Evolutionary conservation across 257 asterid species (phyloP).

Genomic region (Galeopsis tetrahit): DNA sequence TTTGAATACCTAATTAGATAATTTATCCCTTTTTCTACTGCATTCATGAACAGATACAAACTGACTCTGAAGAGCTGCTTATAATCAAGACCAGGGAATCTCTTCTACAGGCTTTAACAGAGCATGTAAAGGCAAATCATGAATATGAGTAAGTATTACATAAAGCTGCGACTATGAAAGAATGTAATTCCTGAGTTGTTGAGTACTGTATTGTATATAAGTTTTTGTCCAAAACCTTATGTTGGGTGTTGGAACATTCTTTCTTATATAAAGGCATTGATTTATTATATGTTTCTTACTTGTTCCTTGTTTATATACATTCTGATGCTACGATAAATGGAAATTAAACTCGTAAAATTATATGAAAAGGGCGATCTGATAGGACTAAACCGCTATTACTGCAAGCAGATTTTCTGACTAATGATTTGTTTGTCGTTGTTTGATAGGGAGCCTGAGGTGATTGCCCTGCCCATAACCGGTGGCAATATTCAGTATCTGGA

Average conservation of each 20-base stretch:
- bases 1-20: neutral
- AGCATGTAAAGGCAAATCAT: slow-evolving; percentile 88
- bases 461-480: slow-evolving; percentile 83
- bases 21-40: slow-evolving; percentile 17
- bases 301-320: slow-evolving; percentile 13
- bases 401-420: no score
- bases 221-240: no score
- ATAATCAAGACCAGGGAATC: slow-evolving; percentile 94
- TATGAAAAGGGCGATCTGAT: neutral
- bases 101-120: slow-evolving; percentile 78
- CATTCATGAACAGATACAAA: slow-evolving; percentile 62
- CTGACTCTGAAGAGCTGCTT: slow-evolving; percentile 90
- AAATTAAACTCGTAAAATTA: neutral
- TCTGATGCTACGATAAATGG: neutral
- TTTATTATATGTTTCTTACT: neutral
- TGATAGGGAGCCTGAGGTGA: slow-evolving; percentile 90
- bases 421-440: neutral
- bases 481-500: slow-evolving; percentile 80
- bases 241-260: neutral
- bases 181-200: slow-evolving; percentile 2
- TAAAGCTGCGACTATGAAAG: neutral
- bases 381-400: neutral
- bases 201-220: no score
- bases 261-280: neutral
- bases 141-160: slow-evolving; percentile 78